Percentiles rank a stretch among this genome's conserved stretches.
These are phyloP conservation scores for Acer yangbiense DNA, from an alignment of 345 rosid species.

Conservation along the genomic window DNA sequence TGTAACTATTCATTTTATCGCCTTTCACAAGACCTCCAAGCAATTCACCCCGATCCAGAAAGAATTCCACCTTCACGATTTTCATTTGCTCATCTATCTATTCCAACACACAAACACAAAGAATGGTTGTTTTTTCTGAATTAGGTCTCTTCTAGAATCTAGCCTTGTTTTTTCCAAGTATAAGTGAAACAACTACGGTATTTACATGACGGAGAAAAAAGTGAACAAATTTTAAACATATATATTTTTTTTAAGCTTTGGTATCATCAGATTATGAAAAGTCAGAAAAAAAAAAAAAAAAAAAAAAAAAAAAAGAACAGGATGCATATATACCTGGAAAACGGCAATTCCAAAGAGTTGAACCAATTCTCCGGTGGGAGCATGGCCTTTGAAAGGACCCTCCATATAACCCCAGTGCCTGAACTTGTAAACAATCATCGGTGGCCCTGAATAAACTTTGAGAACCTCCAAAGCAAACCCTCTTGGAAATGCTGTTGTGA, in stretches of 20 bases:
- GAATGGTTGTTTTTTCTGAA: no score
- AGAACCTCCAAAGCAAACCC: conserved; percentile 66
- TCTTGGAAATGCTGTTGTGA: conserved; percentile 55
- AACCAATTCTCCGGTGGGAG: conserved; percentile 56
- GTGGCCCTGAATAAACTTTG: conserved; percentile 63
- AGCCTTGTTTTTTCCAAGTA: no score
- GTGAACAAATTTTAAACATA: no score
- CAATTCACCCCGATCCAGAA: conserved; percentile 52
- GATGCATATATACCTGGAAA: conserved; percentile 14
- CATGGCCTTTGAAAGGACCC: conserved; percentile 68
- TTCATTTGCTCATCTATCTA: conserved; percentile 57
- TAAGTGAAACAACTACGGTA: no score
- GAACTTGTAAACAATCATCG: conserved; percentile 59
- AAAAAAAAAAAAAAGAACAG: no score
- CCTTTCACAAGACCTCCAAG: conserved; percentile 64
- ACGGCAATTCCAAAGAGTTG: conserved; percentile 43
- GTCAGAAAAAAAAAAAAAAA: no score
- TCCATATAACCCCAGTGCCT: conserved; percentile 79
- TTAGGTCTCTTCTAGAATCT: no score
- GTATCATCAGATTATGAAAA: no score
- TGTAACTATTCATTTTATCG: background rate
- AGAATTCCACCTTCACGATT: conserved; percentile 56
- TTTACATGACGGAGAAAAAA: no score
- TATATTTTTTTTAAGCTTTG: no score
- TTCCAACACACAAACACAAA: background rate